Evolutionary conservation across 257 asterid species (phyloP).

Genomic region (Paraleonurus japonicus): DNA sequence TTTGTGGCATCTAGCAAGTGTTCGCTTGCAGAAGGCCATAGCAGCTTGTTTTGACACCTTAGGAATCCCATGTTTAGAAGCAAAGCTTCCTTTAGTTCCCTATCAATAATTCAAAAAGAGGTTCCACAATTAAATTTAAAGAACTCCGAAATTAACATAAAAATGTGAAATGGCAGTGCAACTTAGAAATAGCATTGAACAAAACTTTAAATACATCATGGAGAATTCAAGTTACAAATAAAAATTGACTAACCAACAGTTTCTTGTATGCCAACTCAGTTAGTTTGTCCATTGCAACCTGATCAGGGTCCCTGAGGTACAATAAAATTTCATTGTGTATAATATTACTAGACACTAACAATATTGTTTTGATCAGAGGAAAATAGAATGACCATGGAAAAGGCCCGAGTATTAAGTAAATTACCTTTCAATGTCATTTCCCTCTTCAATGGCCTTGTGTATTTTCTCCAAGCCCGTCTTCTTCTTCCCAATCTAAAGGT

Average conservation of each 20-base stretch:
- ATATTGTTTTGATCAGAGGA: background rate
- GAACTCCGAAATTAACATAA: slow-evolving; percentile 11
- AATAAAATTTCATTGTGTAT: slow-evolving; percentile 12
- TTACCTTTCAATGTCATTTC: slow-evolving; percentile 52
- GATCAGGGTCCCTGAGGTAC: slow-evolving; percentile 77
- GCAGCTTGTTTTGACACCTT: slow-evolving; percentile 82
- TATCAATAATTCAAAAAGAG: slow-evolving; percentile 43
- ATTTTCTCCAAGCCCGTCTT: slow-evolving; percentile 58
- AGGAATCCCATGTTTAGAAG: slow-evolving; percentile 74
- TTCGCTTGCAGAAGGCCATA: slow-evolving; percentile 71
- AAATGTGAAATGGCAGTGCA: background rate
- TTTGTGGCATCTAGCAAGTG: slow-evolving; percentile 69
- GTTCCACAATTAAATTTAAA: slow-evolving; percentile 11
- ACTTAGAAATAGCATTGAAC: background rate
- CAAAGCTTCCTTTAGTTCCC: slow-evolving; percentile 86
- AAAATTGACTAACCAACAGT: slow-evolving; percentile 81
- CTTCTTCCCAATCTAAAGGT: slow-evolving; percentile 57
- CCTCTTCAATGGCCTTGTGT: slow-evolving; percentile 57
- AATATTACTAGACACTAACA: slow-evolving; percentile 15
- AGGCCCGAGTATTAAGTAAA: slow-evolving; percentile 18
- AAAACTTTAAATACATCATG: background rate
- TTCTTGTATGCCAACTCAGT: slow-evolving; percentile 81
- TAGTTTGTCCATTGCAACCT: slow-evolving; percentile 81
- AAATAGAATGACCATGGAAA: slow-evolving; percentile 13
- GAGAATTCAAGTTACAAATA: background rate